Evolutionary conservation across 768 basidiomycete species (phyloP), one percentile per base, ranked within the genome.

Genomic region (Mycena galopus): DNA sequence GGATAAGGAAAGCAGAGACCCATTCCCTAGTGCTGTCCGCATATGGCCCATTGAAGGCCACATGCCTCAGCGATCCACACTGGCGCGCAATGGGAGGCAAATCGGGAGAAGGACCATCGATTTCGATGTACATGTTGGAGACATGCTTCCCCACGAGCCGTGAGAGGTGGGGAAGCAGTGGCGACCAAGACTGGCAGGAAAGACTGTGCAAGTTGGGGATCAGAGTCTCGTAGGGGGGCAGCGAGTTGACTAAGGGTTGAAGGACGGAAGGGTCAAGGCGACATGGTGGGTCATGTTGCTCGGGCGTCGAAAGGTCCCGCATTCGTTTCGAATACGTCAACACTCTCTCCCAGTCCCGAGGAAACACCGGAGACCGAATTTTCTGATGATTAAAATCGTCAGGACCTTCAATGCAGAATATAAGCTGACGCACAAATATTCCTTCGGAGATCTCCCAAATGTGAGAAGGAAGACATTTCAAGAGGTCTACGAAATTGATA

Each of bases 401-500:
- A 51, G 27, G 50, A 64, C 50, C 23, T 51, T 51, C 50, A 19
- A 35, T 50, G 29, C 63, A 53, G 47, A 64, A 66, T 25, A 50
- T 66, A 42, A 55, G 11, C 11, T 44, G 57, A 67, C 66, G 29
- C 44, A 67, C 66, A 27, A 67, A 67, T 37, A 23, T 35, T 32
- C 35, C 25, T 12, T 68, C 58, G 21, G 25, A 27, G 19, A 33
- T 60, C 58, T 61, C 58, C 67, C 59, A 68, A 6, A 32, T 53
- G n/a, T 53, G 58, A 11, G 58, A 25, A 39, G 67, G 67, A 25
- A 68, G 59, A 53, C 58, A 61, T 68, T 68, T 60, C 23, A 68
- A 37, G 27, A 68, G 67, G 35, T 27, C 16, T 51, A 61, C 29
- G 42, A 68, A 30, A 35, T 19, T 19, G 17, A 33, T 2, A 33